These are phyloP conservation scores for Zygoascus biomembranicola DNA, from an alignment of 805 yeast genomes.

Conservation along the genomic window DNA sequence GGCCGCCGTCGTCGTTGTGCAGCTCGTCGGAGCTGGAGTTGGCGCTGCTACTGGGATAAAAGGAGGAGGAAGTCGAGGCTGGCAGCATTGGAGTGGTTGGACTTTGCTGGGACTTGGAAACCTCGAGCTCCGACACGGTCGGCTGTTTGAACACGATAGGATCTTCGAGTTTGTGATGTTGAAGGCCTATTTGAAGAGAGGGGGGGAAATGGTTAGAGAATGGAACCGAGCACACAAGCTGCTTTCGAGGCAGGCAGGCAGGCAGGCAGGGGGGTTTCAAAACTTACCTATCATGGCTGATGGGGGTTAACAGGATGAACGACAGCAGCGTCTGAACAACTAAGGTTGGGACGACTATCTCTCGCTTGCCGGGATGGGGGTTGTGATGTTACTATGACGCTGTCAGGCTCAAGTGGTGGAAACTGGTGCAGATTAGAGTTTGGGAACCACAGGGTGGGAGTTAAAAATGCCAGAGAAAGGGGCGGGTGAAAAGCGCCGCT, in stretches of 20 bases:
- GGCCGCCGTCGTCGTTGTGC: too few species aligned
- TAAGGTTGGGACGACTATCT: too few species aligned
- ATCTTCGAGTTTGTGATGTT: conserved; percentile 1
- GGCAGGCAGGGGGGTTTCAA: neutral
- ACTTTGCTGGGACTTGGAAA: neutral
- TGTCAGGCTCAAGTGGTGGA: too few species aligned
- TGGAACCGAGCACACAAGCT: neutral
- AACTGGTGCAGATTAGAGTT: too few species aligned
- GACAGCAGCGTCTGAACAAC: too few species aligned
- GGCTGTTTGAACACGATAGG: conserved; percentile 1
- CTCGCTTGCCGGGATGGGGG: too few species aligned
- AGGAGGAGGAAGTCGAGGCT: neutral
- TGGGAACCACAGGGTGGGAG: too few species aligned
- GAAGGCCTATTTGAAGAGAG: neutral
- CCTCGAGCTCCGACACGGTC: neutral
- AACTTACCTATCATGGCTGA: neutral
- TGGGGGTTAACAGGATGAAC: too few species aligned
- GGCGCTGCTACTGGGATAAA: neutral
- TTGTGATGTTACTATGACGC: too few species aligned
- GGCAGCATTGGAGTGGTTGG: neutral
- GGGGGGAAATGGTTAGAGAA: neutral
- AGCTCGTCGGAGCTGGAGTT: neutral
- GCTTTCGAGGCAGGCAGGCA: too few species aligned
- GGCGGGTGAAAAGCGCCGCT: too few species aligned
- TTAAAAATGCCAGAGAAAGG: too few species aligned